phyloP scores from a whole-genome alignment of 345 rosid species.

The Syzygium grande region DNA sequence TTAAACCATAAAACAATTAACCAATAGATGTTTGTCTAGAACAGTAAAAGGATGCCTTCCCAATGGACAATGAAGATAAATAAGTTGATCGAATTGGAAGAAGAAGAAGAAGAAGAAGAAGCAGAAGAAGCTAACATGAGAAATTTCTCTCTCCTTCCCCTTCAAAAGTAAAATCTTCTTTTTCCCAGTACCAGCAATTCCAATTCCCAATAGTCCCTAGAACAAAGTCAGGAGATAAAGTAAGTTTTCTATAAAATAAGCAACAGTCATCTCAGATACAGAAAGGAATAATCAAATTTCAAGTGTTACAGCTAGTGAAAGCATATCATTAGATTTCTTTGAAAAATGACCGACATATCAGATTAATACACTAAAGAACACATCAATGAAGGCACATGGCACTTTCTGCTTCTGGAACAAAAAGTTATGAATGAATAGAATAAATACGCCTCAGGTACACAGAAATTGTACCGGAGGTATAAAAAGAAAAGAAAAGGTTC shows the following conservation, averaged over 20 bases:
- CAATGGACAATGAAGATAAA: not conserved
- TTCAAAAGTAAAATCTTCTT: conserved; percentile 50
- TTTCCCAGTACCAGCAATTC: conserved; percentile 26
- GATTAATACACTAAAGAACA: not conserved
- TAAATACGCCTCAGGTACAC: not conserved
- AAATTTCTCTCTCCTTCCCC: conserved; percentile 57
- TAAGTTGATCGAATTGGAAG: not conserved
- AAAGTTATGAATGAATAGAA: not conserved
- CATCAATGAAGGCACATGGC: not conserved
- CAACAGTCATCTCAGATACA: not conserved
- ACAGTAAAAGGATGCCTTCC: not conserved
- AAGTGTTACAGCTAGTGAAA: not conserved
- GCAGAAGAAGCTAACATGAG: conserved; percentile 28
- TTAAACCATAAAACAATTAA: not conserved
- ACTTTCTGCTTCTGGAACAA: not conserved
- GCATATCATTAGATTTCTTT: not conserved
- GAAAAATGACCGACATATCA: not conserved
- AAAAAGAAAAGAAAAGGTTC: not conserved
- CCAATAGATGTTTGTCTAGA: not conserved
- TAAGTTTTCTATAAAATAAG: not conserved
- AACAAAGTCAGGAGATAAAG: conserved; percentile 11
- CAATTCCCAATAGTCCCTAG: conserved; percentile 14
- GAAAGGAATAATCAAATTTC: not conserved
- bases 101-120: not conserved
- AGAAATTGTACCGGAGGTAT: not conserved